A percentile compares a stretch with the other conserved stretches of the same genome.
These are phyloP conservation scores for Epichloe elymi DNA, from an alignment of 2,329 filamentous ascomycete genomes.

Conservation along the genomic window DNA sequence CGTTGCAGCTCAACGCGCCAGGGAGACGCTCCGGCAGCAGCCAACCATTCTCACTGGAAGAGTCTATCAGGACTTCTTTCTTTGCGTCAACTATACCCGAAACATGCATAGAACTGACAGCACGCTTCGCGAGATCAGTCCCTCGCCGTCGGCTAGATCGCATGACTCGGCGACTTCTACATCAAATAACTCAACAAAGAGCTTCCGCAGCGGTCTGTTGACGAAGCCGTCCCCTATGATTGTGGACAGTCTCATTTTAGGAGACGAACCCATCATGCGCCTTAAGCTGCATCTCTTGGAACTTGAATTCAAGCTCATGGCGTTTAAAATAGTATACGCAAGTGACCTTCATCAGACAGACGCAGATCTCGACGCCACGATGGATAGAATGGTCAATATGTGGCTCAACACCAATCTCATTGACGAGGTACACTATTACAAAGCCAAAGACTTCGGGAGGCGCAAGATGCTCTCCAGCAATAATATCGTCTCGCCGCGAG, in stretches of 20 bases:
- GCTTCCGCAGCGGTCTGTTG: conserved; percentile 9
- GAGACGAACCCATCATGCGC: conserved; percentile 14
- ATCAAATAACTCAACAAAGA: conserved; percentile 12
- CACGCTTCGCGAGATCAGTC: conserved; percentile 11
- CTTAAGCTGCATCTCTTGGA: conserved; percentile 16
- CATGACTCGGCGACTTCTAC: conserved; percentile 11
- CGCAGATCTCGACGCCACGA: conserved; percentile 11
- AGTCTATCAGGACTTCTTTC: conserved; percentile 15
- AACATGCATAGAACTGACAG: conserved; percentile 7
- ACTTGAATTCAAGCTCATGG: conserved; percentile 17
- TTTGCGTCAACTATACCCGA: conserved; percentile 19
- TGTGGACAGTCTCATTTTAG: conserved; percentile 10
- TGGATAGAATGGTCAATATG: conserved; percentile 15
- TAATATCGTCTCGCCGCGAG: conserved; percentile 8
- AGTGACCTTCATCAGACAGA: conserved; percentile 12
- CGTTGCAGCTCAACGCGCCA: conserved; percentile 15
- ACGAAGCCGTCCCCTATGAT: conserved; percentile 12
- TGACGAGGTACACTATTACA: conserved; percentile 16
- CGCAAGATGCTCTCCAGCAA: conserved; percentile 5
- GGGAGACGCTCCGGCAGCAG: conserved; percentile 13
- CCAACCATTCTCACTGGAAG: conserved; percentile 11
- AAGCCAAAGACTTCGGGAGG: conserved; percentile 16
- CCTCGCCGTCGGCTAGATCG: conserved; percentile 11
- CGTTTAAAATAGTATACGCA: conserved; percentile 16
- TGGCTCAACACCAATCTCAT: conserved; percentile 17